Conservation (phyloP, 306 rosid species). For the Cicer arietinum region DNA sequence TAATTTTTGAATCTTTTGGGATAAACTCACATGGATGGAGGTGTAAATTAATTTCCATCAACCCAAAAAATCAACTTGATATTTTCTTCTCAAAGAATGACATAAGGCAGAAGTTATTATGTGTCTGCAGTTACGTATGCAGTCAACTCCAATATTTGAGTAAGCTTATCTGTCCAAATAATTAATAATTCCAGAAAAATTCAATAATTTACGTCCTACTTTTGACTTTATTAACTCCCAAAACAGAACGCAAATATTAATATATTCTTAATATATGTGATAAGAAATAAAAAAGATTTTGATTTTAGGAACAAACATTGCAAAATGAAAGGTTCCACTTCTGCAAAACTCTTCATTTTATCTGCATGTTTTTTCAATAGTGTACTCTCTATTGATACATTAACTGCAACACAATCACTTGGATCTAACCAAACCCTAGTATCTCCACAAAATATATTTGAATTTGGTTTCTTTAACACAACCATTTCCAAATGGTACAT, state of each 20-base stretch:
- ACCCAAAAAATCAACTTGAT: no score
- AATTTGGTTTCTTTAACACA: conserved; percentile 54
- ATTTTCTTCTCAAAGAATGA: no score
- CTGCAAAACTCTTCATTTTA: conserved; percentile 10
- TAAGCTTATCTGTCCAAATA: not conserved
- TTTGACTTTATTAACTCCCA: not conserved
- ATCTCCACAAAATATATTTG: conserved; percentile 53
- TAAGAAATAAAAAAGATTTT: not conserved
- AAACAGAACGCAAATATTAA: not conserved
- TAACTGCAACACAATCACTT: conserved; percentile 51
- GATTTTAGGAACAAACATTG: not conserved
- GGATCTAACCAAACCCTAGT: conserved; percentile 50
- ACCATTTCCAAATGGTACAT: conserved; percentile 51
- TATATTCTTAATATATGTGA: not conserved
- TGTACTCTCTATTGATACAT: conserved; percentile 42
- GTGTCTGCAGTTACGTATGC: not conserved
- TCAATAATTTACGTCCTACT: not conserved
- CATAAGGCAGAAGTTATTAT: no score
- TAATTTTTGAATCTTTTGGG: no score
- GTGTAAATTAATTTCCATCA: no score
- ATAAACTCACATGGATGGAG: no score
- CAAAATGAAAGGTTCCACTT: conserved; percentile 48
- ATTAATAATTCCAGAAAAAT: not conserved
- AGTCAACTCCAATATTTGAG: not conserved
- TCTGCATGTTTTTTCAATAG: conserved; percentile 13